Evolutionary conservation across 306 rosid genomes (phyloP).

Genomic region (Vigna nakashimae): DNA sequence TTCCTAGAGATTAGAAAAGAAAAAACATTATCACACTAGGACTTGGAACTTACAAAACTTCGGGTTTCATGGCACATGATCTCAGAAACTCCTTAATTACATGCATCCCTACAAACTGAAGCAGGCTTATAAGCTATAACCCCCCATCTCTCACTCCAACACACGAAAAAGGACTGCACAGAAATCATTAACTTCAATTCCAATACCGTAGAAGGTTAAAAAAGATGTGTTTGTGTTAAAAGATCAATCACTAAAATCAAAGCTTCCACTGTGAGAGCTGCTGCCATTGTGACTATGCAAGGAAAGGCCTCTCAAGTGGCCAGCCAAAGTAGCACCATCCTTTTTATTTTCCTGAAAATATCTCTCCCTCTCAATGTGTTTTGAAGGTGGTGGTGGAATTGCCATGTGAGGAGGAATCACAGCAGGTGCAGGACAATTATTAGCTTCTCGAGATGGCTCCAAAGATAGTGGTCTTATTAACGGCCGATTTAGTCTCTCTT

Average conservation of each 20-base stretch:
- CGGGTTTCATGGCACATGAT: not conserved
- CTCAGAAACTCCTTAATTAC: conserved; percentile 10
- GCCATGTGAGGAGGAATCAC: conserved; percentile 44
- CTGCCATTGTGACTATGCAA: conserved; percentile 80
- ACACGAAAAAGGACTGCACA: conserved; percentile 29
- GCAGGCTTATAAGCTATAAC: conserved; percentile 4
- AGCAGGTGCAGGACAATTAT: conserved; percentile 48
- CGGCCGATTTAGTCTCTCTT: conserved; percentile 77
- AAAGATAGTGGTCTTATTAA: conserved; percentile 70
- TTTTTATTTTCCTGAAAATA: conserved; percentile 78
- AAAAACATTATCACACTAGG: conserved; percentile 23
- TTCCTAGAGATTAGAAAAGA: not conserved
- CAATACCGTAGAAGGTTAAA: conserved; percentile 16
- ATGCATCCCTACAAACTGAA: conserved; percentile 28
- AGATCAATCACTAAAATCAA: conserved; percentile 76
- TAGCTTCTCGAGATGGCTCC: conserved; percentile 57
- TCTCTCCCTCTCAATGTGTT: conserved; percentile 83
- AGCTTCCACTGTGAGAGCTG: conserved; percentile 88
- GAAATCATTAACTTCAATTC: conserved; percentile 30
- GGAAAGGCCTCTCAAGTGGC: conserved; percentile 78
- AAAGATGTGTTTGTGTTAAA: conserved; percentile 21
- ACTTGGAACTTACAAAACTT: conserved; percentile 27
- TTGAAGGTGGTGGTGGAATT: conserved; percentile 95
- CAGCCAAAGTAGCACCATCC: conserved; percentile 66
- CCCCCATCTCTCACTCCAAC: not conserved